Evolutionary conservation across 257 asterid genomes (phyloP).

Genomic region (Solanum gandarillasii): DNA sequence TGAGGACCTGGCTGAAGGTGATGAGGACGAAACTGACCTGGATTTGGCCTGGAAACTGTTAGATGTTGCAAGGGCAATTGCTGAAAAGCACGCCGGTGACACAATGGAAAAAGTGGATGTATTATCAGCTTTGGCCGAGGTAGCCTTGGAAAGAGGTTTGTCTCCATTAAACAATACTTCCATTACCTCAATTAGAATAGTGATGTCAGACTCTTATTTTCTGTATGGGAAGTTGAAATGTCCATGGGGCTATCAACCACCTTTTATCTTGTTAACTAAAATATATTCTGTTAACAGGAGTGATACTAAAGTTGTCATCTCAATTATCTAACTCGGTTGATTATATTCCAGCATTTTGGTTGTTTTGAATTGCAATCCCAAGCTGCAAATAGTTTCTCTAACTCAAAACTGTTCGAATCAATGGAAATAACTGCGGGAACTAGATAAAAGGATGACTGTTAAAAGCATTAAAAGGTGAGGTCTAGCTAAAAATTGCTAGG

Average conservation of each 20-base stretch:
- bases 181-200: not conserved
- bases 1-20: constrained; percentile 73
- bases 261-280: not conserved
- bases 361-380: not conserved
- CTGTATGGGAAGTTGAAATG: not conserved
- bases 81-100: constrained; percentile 63
- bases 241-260: not conserved
- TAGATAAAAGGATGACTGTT: not conserved
- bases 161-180: not conserved
- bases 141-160: constrained; percentile 92
- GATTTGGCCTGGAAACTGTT: constrained; percentile 99
- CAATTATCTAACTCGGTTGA: not conserved
- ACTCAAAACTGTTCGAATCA: not conserved
- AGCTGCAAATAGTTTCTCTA: not conserved
- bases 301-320: not conserved
- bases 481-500: not conserved
- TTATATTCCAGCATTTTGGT: not conserved
- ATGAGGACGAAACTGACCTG: constrained; percentile 94
- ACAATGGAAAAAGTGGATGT: constrained; percentile 90
- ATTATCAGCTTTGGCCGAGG: constrained; percentile 90
- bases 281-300: not conserved
- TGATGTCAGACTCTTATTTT: not conserved
- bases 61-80: constrained; percentile 91
- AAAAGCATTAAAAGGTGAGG: not conserved
- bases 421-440: not conserved